These are phyloP conservation scores for Ceratobasidium sp. DNA, from an alignment of 1,284 basidiomycete genomes.

Conservation along the genomic window DNA sequence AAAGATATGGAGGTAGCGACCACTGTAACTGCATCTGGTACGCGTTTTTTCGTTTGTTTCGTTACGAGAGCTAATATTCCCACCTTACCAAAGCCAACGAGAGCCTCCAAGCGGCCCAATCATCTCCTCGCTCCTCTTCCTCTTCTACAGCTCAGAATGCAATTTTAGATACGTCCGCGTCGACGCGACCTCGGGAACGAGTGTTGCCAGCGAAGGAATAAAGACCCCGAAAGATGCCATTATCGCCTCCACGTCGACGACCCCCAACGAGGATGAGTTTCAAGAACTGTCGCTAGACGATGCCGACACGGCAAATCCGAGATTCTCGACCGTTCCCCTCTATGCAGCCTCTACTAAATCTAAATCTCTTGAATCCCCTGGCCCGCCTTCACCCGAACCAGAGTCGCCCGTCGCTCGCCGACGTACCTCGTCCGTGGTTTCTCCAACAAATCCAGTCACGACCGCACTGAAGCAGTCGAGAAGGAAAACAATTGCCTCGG, in stretches of 20 bases:
- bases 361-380: neutral
- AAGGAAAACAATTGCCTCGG: constrained; percentile 31
- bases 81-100: neutral
- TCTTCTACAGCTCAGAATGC: constrained; percentile 12
- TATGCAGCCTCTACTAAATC: constrained; percentile 39
- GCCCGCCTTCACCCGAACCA: constrained; percentile 10
- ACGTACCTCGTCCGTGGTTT: constrained; percentile 12
- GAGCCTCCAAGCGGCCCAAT: constrained; percentile 1
- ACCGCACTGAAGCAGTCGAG: constrained; percentile 10
- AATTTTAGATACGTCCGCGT: constrained; percentile 7
- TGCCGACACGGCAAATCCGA: constrained; percentile 18
- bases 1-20: constrained; percentile 8
- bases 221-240: constrained; percentile 7
- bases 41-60: neutral
- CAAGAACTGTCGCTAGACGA: constrained; percentile 37
- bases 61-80: neutral
- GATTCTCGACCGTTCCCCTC: constrained; percentile 42
- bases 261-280: constrained; percentile 26
- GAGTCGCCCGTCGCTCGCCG: constrained; percentile 16
- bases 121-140: constrained; percentile 21
- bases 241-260: neutral
- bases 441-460: neutral
- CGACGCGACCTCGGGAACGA: constrained; percentile 6
- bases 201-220: neutral
- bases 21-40: neutral